Percentiles rank a stretch among this genome's conserved stretches.
phyloP scores from a whole-genome alignment of 1,284 basidiomycete species.

The Sporisorium graminicola region DNA sequence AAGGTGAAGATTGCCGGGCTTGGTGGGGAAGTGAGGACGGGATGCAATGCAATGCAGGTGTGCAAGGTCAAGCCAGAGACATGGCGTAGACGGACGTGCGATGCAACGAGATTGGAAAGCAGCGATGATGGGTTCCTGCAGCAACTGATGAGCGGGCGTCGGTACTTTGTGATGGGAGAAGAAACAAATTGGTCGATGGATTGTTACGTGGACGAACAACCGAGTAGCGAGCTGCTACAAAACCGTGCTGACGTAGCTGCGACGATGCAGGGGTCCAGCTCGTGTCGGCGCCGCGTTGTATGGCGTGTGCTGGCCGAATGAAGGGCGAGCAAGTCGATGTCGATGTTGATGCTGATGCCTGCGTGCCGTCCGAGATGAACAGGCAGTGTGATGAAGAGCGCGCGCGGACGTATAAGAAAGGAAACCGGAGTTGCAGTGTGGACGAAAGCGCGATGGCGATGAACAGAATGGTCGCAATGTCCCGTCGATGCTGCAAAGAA shows the following conservation, averaged over 20 bases:
- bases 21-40: not conserved
- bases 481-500: not conserved
- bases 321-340: not conserved
- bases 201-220: too few species aligned
- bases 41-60: constrained; percentile 1
- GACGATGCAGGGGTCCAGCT: not conserved
- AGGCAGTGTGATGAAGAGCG: not conserved
- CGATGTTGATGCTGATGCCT: constrained; percentile 1
- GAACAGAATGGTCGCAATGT: not conserved
- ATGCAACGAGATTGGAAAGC: too few species aligned
- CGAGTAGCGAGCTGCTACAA: not conserved
- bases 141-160: not conserved
- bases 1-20: not conserved
- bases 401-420: not conserved
- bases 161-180: not conserved
- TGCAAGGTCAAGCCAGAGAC: not conserved
- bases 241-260: not conserved
- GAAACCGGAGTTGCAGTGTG: not conserved
- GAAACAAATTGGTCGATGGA: not conserved
- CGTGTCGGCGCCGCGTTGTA: too few species aligned
- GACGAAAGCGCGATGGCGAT: constrained; percentile 2
- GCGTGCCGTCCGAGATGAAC: not conserved
- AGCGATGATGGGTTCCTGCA: not conserved
- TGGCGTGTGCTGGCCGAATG: not conserved
- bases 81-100: not conserved